phyloP scores from a whole-genome alignment of 257 asterid species.

The Cinchona pubescens region DNA sequence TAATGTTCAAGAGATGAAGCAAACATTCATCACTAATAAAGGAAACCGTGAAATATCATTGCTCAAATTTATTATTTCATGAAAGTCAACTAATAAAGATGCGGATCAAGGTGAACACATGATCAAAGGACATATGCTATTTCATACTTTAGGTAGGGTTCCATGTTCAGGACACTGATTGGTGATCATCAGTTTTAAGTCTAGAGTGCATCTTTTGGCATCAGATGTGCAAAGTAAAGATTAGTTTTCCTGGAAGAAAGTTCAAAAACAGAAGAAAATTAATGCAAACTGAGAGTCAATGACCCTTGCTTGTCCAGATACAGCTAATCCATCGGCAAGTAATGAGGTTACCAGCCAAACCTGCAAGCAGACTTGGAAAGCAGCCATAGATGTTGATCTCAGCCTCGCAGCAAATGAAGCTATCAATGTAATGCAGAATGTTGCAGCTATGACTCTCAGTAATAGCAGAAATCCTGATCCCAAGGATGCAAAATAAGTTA shows the following conservation, averaged over 20 bases:
- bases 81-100: neutral
- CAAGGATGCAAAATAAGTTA: neutral
- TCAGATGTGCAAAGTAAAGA: neutral
- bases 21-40: neutral
- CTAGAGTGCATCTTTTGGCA: neutral
- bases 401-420: constrained; percentile 79
- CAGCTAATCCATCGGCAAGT: constrained; percentile 82
- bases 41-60: neutral
- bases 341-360: constrained; percentile 82
- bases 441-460: constrained; percentile 77
- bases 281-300: too few relatives aligned
- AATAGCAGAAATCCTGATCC: constrained; percentile 56
- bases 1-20: too few relatives aligned
- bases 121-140: neutral
- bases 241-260: neutral
- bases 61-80: neutral
- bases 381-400: constrained; percentile 81
- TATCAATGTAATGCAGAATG: constrained; percentile 74
- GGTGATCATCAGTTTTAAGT: neutral
- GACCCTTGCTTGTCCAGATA: constrained; percentile 69
- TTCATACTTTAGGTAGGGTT: neutral
- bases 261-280: neutral
- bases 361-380: constrained; percentile 86
- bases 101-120: neutral
- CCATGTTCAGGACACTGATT: neutral